These are phyloP conservation scores for Mitragyna speciosa DNA, from an alignment of 257 asterid genomes.

Conservation along the genomic window DNA sequence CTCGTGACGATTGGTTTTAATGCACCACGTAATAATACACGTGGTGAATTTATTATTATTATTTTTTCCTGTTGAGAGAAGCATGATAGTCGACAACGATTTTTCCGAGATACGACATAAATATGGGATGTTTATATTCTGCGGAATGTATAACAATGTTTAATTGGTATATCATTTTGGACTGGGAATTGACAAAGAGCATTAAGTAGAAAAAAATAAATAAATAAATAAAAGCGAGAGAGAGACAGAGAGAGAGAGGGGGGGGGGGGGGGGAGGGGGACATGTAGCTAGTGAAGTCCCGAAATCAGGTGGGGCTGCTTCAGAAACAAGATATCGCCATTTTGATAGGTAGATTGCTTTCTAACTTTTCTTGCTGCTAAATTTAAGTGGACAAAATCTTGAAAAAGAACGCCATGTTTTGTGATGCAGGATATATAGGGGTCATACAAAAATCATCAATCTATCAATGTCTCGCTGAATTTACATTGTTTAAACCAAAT, in stretches of 20 bases:
- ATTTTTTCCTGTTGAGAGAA: too few relatives aligned
- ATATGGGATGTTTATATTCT: not conserved
- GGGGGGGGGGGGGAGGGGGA: too few relatives aligned
- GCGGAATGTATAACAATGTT: not conserved
- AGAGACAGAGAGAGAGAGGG: too few relatives aligned
- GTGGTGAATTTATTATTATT: too few relatives aligned
- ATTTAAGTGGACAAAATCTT: not conserved
- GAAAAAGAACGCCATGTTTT: not conserved
- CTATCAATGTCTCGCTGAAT: too few relatives aligned
- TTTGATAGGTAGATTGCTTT: not conserved
- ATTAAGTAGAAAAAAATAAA: too few relatives aligned
- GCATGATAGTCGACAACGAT: not conserved
- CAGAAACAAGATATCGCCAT: not conserved
- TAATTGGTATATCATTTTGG: not conserved
- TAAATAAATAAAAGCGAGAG: not conserved
- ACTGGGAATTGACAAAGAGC: not conserved
- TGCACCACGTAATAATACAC: too few relatives aligned
- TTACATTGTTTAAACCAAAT: not conserved
- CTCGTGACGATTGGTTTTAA: too few relatives aligned
- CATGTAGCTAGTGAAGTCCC: not conserved
- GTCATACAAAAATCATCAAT: too few relatives aligned
- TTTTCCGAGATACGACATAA: not conserved
- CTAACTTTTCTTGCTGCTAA: conserved; percentile 2
- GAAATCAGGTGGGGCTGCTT: not conserved
- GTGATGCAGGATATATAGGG: not conserved